Base-by-base conservation (phyloP, 75 land plant genomes). In the Picea sitchensis region DNA sequence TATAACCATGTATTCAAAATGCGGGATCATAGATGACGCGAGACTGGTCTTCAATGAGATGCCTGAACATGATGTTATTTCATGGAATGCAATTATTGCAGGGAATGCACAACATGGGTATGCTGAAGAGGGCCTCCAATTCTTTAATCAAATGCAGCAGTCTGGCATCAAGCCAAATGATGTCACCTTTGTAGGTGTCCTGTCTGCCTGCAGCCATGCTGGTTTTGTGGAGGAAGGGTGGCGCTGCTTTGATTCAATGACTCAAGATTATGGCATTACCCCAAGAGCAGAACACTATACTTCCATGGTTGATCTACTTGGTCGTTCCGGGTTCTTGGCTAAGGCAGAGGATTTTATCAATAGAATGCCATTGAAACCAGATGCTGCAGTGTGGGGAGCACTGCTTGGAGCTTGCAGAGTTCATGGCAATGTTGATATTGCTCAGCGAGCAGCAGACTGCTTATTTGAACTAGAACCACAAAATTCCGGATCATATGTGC, bases 1-100 rank as follows among this genome's bases (percentile, higher is more conserved):
- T 64, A 72, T 92, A 54, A 82, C 73, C 38, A 84, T 92, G 93
- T 91, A 92, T 71, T 83, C 87, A 23, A 82, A 76, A 54, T 73
- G 80, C 31, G 89, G 89, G 60, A 81, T 56, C 21, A 73, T 87
- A 23, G 60, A 31, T 1, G 83, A 86, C 14, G 85, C 90, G 54
- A 34, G 21, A 26, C 14, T 59, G 34, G 81, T 58, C 34, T 88
- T 88, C 59, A 34, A 83, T 17, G 23, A n/a, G n/a, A 86, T 86
- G 83, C 80, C 78, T 80, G 73, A 86, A 31, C 84, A 76, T 64
- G 82, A 79, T 61, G 34, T 82, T 9, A 23, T 65, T 63, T 88
- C 86, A 21, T 88, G 86, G 86, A 80, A 80, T 59, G 79, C 83
- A 14, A 75, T 88, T 12, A 81, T 88, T 57, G 82, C 83, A 30